A percentile compares a stretch with the other conserved stretches of the same genome.
Evolutionary conservation across 108 stramenopile species (phyloP).

Genomic region (Skeletonema menzelii): DNA sequence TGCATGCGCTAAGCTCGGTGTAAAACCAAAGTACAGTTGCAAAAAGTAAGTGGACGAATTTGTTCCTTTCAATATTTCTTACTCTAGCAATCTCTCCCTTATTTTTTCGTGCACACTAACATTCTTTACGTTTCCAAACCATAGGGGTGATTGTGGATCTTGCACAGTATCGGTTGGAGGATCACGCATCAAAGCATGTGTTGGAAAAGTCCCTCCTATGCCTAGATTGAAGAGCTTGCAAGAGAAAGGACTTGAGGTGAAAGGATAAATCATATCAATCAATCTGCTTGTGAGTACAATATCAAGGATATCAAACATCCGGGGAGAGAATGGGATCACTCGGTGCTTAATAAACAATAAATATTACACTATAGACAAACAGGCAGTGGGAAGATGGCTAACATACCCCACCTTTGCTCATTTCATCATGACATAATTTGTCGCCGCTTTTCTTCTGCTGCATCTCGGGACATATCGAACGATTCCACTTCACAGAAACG

Average conservation of each 20-base stretch:
- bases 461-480: constrained; percentile 50
- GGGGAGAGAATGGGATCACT: neutral
- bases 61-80: neutral
- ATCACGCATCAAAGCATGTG: constrained; percentile 74
- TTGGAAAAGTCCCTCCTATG: constrained; percentile 82
- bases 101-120: neutral
- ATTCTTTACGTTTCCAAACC: neutral
- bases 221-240: constrained; percentile 79
- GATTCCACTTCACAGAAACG: constrained; percentile 57
- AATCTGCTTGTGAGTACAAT: neutral
- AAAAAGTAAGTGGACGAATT: constrained; percentile 59
- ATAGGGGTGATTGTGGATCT: constrained; percentile 81
- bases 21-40: constrained; percentile 84
- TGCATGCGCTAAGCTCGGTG: constrained; percentile 69
- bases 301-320: neutral
- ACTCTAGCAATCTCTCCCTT: neutral
- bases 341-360: neutral
- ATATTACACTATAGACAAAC: neutral
- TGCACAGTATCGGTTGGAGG: constrained; percentile 82
- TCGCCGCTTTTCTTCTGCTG: neutral
- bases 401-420: neutral
- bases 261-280: constrained; percentile 17
- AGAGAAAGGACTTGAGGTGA: constrained; percentile 83
- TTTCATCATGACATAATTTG: neutral
- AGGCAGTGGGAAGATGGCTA: neutral